Evolutionary conservation across 1,139 yeast species (phyloP).

Genomic region (Yamadazyma buinensis): DNA sequence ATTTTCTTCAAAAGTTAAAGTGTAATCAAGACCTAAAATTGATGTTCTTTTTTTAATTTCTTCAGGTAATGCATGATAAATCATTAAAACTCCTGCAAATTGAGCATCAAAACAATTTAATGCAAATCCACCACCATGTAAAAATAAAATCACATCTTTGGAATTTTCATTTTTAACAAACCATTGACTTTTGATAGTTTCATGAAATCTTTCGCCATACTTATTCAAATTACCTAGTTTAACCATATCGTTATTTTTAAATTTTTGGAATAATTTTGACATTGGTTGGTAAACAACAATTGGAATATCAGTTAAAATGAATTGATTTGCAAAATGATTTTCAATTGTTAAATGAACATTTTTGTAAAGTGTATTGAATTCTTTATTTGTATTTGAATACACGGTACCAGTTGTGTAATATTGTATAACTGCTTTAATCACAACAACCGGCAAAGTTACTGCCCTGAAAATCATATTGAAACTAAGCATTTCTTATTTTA

Average conservation of each 20-base stretch:
- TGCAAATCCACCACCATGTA: conserved; percentile 45
- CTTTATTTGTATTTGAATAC: conserved; percentile 25
- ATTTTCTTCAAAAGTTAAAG: conserved; percentile 25
- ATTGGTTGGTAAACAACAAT: conserved; percentile 12
- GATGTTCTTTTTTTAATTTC: conserved; percentile 17
- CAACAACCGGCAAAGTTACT: conserved; percentile 16
- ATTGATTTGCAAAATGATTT: conserved; percentile 23
- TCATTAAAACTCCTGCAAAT: conserved; percentile 21
- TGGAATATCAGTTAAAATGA: conserved; percentile 12
- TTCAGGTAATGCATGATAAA: conserved; percentile 22
- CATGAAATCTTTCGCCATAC: conserved; percentile 26
- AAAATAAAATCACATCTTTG: conserved; percentile 15
- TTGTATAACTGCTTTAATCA: conserved; percentile 18
- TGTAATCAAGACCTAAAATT: conserved; percentile 35
- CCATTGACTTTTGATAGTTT: conserved; percentile 24
- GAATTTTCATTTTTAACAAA: conserved; percentile 19
- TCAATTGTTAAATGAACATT: conserved; percentile 26
- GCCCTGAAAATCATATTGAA: conserved; percentile 1
- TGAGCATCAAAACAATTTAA: conserved; percentile 28
- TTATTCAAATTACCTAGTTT: conserved; percentile 11
- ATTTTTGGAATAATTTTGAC: conserved; percentile 9
- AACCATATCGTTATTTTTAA: conserved; percentile 14
- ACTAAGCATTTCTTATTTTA: conserved; percentile 3
- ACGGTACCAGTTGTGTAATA: conserved; percentile 33
- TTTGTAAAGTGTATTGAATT: conserved; percentile 26